These are phyloP conservation scores for Guillardia theta DNA, from an alignment of 78 protist genomes.

Conservation along the genomic window DNA sequence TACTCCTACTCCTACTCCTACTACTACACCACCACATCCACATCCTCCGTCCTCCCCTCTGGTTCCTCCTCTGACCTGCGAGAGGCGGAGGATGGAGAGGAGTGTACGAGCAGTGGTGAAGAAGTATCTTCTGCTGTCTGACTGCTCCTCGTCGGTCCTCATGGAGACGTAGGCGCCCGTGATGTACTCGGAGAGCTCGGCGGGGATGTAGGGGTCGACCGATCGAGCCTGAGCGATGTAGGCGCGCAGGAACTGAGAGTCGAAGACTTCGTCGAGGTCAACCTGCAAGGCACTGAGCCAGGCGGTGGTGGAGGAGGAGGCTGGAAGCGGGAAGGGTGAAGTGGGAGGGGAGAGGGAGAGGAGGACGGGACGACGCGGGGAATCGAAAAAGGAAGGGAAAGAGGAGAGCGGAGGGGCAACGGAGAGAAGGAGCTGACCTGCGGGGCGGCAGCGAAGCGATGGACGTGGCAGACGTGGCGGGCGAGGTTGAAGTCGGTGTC, in stretches of 20 bases:
- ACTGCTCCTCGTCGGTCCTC: not conserved
- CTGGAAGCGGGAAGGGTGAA: no score
- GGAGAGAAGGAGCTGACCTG: no score
- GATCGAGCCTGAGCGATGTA: not conserved
- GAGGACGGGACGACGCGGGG: no score
- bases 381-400: no score
- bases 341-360: no score
- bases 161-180: not conserved
- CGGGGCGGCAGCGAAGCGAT: slow-evolving; percentile 45
- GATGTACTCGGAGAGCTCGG: not conserved
- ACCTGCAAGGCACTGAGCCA: no score
- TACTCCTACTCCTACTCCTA: no score
- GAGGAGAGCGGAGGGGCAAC: no score
- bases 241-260: not conserved
- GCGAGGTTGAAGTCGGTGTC: slow-evolving; percentile 84
- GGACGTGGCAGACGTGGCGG: slow-evolving; percentile 87
- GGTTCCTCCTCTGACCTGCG: no score
- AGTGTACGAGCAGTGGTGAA: slow-evolving; percentile 42
- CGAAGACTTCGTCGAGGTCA: not conserved
- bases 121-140: not conserved
- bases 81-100: slow-evolving; percentile 12
- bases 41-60: no score
- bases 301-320: no score
- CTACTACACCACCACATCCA: no score
- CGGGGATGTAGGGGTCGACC: not conserved